Percentiles rank a stretch among this genome's conserved stretches.
These are phyloP conservation scores for Termitomyces titanicus DNA, from an alignment of 768 basidiomycete genomes.

Conservation along the genomic window DNA sequence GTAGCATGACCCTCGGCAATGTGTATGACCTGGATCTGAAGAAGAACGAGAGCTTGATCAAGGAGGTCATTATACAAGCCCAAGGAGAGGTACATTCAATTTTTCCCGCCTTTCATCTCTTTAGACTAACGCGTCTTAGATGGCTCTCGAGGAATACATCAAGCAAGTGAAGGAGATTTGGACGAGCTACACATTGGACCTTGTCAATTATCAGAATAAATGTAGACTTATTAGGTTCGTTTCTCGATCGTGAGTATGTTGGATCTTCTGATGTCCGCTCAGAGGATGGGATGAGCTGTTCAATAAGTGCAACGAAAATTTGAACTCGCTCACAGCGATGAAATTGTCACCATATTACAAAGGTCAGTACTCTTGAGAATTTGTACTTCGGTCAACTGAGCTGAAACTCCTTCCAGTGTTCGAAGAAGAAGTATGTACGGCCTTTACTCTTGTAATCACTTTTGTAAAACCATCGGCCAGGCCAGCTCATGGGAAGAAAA, in stretches of 20 bases:
- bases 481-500: conserved; percentile 96
- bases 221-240: conserved; percentile 86
- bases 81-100: conserved; percentile 78
- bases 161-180: conserved; percentile 96
- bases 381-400: neutral
- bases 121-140: conserved; percentile 39
- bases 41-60: conserved; percentile 86
- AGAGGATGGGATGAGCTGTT: conserved; percentile 98
- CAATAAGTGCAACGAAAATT: conserved; percentile 94
- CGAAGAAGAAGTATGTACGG: conserved; percentile 70
- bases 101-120: conserved; percentile 18
- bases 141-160: conserved; percentile 95
- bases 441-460: neutral
- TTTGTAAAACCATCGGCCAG: conserved; percentile 26
- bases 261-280: conserved; percentile 4
- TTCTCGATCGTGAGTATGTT: neutral
- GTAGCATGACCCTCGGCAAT: conserved; percentile 86
- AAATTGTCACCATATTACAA: conserved; percentile 98
- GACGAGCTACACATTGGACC: conserved; percentile 92
- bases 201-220: conserved; percentile 98
- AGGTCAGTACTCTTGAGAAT: conserved; percentile 42
- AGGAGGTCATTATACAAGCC: conserved; percentile 94
- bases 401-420: conserved; percentile 51
- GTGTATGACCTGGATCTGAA: conserved; percentile 97
- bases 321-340: conserved; percentile 96